phyloP scores from a whole-genome alignment of 345 rosid genomes.

The Ceriops tagal region DNA sequence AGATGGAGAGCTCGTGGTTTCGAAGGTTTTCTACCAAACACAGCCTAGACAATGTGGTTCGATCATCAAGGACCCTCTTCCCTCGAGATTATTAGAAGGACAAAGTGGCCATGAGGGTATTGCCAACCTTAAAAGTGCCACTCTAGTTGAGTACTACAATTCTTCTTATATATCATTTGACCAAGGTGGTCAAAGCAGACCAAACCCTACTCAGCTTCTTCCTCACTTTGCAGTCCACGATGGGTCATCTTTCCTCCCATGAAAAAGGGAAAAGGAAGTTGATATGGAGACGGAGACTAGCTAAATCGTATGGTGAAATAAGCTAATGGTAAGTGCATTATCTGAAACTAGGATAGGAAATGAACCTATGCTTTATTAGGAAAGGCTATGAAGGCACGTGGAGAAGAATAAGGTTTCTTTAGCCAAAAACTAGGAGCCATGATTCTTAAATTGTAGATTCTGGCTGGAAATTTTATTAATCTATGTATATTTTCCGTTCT shows the following conservation, averaged over 20 bases:
- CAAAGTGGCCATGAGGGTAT: conserved; percentile 28
- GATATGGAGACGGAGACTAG: neutral
- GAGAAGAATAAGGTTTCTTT: conserved; percentile 19
- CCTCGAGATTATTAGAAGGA: conserved; percentile 32
- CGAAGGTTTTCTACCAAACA: conserved; percentile 94
- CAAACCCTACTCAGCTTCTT: conserved; percentile 41
- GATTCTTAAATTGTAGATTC: conserved; percentile 12
- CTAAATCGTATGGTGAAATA: neutral
- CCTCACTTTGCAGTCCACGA: conserved; percentile 65
- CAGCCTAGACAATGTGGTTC: conserved; percentile 90
- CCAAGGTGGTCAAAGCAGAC: conserved; percentile 50
- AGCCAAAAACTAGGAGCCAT: conserved; percentile 6
- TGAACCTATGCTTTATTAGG: neutral
- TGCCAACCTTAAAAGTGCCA: conserved; percentile 28
- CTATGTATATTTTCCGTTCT: neutral
- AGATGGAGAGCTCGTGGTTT: conserved; percentile 93
- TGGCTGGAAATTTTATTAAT: neutral
- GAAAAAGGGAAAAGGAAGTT: conserved; percentile 11
- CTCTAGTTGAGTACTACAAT: conserved; percentile 46
- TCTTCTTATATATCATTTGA: conserved; percentile 67
- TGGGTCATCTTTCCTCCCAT: conserved; percentile 60
- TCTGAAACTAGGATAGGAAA: no score
- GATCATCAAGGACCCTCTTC: conserved; percentile 29
- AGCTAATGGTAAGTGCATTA: neutral
- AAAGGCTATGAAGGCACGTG: conserved; percentile 9